These are phyloP conservation scores for Phoma sp. DNA, from an alignment of 2,329 filamentous ascomycete species.

Conservation along the genomic window DNA sequence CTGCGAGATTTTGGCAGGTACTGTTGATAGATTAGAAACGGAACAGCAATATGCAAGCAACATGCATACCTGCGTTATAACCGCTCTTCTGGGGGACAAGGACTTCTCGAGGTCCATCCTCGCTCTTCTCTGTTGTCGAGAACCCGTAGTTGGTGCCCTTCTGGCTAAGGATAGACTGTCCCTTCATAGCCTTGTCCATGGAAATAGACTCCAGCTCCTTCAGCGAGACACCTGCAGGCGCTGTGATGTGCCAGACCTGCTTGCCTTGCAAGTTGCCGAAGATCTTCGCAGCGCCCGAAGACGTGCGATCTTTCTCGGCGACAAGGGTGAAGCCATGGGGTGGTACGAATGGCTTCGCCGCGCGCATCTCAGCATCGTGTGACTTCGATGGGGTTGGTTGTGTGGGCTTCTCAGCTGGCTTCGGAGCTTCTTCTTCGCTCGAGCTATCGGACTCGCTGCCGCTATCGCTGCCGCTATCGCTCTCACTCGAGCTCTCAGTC, in stretches of 20 bases:
- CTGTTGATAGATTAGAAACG: conserved; percentile 24
- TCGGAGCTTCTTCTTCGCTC: conserved; percentile 48
- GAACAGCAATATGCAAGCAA: background rate
- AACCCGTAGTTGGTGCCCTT: conserved; percentile 69
- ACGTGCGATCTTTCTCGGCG: conserved; percentile 53
- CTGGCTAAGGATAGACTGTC: conserved; percentile 65
- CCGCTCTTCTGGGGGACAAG: conserved; percentile 65
- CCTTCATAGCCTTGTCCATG: conserved; percentile 62
- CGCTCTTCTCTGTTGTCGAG: conserved; percentile 57
- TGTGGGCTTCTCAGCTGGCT: conserved; percentile 28
- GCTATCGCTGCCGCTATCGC: conserved; percentile 26
- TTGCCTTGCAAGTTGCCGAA: conserved; percentile 70
- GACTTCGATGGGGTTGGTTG: conserved; percentile 25
- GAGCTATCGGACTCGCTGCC: conserved; percentile 36
- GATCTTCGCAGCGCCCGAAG: conserved; percentile 50
- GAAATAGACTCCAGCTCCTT: conserved; percentile 69
- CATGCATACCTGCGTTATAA: conserved; percentile 61
- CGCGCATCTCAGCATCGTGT: conserved; percentile 41
- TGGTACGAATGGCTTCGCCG: conserved; percentile 45
- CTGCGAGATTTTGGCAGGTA: conserved; percentile 55
- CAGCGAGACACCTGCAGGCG: conserved; percentile 72
- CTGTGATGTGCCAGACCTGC: conserved; percentile 81
- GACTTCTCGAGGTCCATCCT: conserved; percentile 63
- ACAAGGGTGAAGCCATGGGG: conserved; percentile 56
- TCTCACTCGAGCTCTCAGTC: conserved; percentile 20